Conservation (phyloP, 495 filamentous ascomycete species). For the Parathielavia hyrcaniae region DNA sequence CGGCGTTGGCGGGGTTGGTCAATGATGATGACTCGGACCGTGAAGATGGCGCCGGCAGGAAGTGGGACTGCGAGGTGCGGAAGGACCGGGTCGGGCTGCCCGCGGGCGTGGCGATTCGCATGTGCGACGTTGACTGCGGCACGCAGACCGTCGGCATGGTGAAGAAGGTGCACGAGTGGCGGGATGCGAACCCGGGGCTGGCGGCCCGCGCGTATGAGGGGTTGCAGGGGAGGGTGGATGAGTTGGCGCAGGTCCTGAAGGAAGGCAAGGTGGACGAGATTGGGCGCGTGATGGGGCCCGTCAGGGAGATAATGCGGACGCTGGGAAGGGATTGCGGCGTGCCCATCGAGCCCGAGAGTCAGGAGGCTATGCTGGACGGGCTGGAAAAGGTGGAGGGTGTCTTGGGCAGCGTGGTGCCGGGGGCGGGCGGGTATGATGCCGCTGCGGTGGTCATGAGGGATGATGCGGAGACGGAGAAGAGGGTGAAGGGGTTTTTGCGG, state of each 20-base stretch:
- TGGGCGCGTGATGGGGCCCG: conserved; percentile 31
- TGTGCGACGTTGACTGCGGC: conserved; percentile 95
- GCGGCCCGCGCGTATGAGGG: conserved; percentile 64
- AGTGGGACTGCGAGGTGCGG: conserved; percentile 71
- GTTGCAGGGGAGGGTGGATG: conserved; percentile 69
- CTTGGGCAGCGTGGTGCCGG: conserved; percentile 85
- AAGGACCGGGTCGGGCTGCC: conserved; percentile 59
- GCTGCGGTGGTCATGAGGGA: conserved; percentile 74
- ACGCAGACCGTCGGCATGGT: conserved; percentile 94
- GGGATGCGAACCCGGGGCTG: conserved; percentile 57
- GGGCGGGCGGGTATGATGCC: conserved; percentile 92
- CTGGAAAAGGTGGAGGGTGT: conserved; percentile 68
- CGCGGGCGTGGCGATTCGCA: conserved; percentile 67
- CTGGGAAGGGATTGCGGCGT: conserved; percentile 71
- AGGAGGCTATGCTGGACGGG: conserved; percentile 77
- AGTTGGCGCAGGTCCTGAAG: conserved; percentile 56
- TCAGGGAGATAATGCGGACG: conserved; percentile 55
- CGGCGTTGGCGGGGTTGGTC: conserved; percentile 57
- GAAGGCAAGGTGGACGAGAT: conserved; percentile 38
- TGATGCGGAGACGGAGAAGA: conserved; percentile 57
- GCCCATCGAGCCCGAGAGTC: conserved; percentile 84
- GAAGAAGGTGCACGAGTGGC: conserved; percentile 80
- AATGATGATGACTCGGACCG: conserved; percentile 45
- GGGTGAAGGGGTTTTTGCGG: conserved; percentile 56
- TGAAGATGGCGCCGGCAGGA: background rate